Conservation (phyloP, 768 basidiomycete species). For the Cystofilobasidium macerans region DNA sequence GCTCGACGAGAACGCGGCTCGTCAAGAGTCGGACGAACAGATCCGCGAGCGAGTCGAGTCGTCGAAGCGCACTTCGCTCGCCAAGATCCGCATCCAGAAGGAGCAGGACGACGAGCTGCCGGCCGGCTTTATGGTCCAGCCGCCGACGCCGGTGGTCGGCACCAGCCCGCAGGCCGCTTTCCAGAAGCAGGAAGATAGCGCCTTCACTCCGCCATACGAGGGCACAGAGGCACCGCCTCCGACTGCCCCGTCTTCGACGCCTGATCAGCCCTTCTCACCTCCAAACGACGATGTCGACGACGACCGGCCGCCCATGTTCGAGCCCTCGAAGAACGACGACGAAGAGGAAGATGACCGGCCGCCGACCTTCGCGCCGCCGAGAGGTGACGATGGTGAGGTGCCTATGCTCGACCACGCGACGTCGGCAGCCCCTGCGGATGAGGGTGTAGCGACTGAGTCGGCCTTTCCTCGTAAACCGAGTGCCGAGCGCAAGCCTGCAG, state of each 20-base stretch:
- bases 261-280: not conserved
- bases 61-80: constrained; percentile 2
- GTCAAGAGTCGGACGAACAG: constrained; percentile 14
- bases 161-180: not conserved
- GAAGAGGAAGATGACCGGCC: too few relatives aligned
- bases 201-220: constrained; percentile 2
- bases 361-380: not conserved
- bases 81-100: constrained; percentile 11
- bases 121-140: constrained; percentile 8
- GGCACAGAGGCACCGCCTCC: not conserved
- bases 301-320: not conserved
- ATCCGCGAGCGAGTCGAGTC: constrained; percentile 3
- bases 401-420: constrained; percentile 1
- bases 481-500: not conserved
- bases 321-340: not conserved
- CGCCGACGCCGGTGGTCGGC: constrained; percentile 10
- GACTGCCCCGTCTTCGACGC: not conserved
- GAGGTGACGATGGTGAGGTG: too few relatives aligned
- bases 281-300: not conserved
- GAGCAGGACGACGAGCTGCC: constrained; percentile 15
- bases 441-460: not conserved
- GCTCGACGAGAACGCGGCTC: constrained; percentile 16
- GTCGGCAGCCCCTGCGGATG: not conserved
- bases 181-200: not conserved
- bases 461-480: not conserved